A percentile compares a stretch with the other conserved stretches of the same genome.
phyloP scores from a whole-genome alignment of 1,139 yeast species.

The Saccharomyces hybrid region DNA sequence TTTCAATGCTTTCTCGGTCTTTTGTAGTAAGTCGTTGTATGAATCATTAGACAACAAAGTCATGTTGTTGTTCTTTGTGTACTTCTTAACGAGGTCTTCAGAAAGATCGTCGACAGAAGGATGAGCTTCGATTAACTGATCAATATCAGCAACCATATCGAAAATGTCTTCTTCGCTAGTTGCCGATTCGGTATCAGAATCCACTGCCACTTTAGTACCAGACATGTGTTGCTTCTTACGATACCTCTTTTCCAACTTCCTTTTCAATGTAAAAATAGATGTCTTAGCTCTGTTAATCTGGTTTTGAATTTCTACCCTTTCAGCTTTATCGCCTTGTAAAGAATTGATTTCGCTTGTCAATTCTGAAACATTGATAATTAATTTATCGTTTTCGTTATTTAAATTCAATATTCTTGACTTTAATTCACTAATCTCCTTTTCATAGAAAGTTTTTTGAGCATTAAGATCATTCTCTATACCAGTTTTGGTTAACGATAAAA shows the following conservation, averaged over 20 bases:
- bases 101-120: not conserved
- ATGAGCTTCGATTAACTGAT: not conserved
- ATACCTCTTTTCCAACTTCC: not conserved
- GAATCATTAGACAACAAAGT: not conserved
- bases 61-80: conserved; percentile 1
- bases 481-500: conserved; percentile 37
- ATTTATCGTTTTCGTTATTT: conserved; percentile 50
- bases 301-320: not conserved
- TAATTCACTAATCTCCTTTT: conserved; percentile 41
- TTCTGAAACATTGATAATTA: conserved; percentile 12
- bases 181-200: not conserved
- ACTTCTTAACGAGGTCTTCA: not conserved
- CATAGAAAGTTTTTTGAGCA: conserved; percentile 33
- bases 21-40: not conserved
- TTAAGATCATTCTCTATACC: conserved; percentile 37
- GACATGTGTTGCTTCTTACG: not conserved
- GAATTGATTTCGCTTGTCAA: not conserved
- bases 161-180: not conserved
- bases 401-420: conserved; percentile 46
- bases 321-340: not conserved
- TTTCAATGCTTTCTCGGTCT: not conserved
- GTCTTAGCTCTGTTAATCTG: not conserved
- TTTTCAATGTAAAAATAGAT: not conserved
- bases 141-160: not conserved
- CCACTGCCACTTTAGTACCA: not conserved